A percentile compares a stretch with the other conserved stretches of the same genome.
Evolutionary conservation across 805 yeast species (phyloP).

Genomic region (Zygosaccharomyces lentus): DNA sequence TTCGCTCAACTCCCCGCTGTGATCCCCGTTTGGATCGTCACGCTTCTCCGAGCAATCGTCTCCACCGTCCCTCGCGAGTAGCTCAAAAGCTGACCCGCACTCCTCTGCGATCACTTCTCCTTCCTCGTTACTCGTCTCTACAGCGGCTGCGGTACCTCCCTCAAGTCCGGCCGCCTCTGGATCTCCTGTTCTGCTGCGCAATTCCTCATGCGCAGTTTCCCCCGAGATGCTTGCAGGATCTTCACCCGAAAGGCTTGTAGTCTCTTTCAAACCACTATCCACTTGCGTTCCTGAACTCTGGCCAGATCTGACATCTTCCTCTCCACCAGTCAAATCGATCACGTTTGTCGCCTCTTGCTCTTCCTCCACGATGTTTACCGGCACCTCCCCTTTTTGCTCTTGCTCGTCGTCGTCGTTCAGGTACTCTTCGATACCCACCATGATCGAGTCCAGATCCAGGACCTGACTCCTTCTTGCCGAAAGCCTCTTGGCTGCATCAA

Average conservation of each 20-base stretch:
- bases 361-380: constrained; percentile 10
- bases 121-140: no score
- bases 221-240: background rate
- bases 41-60: no score
- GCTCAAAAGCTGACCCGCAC: no score
- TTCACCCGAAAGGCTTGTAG: background rate
- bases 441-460: constrained; percentile 21
- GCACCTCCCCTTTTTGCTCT: constrained; percentile 1
- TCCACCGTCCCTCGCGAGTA: no score
- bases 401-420: constrained; percentile 13
- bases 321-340: constrained; percentile 1
- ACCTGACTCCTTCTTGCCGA: constrained; percentile 3
- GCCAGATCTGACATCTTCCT: background rate
- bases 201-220: background rate
- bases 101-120: no score
- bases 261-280: background rate
- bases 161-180: no score
- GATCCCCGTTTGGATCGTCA: no score
- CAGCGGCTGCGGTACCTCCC: no score
- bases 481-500: constrained; percentile 7
- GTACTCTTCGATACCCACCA: constrained; percentile 29
- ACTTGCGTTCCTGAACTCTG: background rate
- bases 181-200: no score
- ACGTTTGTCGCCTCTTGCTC: background rate
- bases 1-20: no score